Conservation (phyloP, 1,284 basidiomycete genomes). For the Irpex lacteus region DNA sequence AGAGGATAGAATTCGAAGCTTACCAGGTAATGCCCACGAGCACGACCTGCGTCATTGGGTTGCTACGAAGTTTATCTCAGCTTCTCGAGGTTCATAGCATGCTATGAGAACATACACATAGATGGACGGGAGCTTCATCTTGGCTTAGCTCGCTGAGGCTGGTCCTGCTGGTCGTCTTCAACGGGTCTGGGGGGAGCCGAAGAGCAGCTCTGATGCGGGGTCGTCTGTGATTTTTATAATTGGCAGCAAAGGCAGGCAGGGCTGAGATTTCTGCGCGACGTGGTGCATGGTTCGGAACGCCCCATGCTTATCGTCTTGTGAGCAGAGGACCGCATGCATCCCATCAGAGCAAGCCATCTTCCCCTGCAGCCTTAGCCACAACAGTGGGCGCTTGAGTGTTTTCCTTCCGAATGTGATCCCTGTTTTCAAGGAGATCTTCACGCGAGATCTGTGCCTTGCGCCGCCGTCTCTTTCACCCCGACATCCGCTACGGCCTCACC, state of each 20-base stretch:
- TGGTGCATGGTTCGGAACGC: background rate
- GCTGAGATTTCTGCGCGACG: background rate
- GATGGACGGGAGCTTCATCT: constrained; percentile 27
- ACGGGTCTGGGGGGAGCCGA: background rate
- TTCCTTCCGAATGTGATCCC: no score
- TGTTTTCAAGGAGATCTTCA: no score
- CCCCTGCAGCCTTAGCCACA: background rate
- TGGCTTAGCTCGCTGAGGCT: background rate
- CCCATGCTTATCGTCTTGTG: background rate
- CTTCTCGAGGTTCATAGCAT: background rate
- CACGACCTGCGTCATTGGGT: constrained; percentile 40
- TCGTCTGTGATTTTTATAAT: background rate
- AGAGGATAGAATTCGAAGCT: constrained; percentile 15
- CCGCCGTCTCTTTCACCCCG: background rate
- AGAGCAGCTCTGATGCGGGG: background rate
- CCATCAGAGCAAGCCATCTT: background rate
- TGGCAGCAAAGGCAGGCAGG: no score
- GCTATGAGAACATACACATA: constrained; percentile 26
- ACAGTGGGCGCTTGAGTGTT: background rate
- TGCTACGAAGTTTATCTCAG: constrained; percentile 16
- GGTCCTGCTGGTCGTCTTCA: background rate
- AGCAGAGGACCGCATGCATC: background rate
- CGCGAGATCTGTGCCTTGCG: background rate
- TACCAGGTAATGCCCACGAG: constrained; percentile 43
- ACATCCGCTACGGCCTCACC: background rate